Base-by-base conservation (phyloP, 225 moss, liverwort and hornwort genomes). In the Pseudisothecium myosuroides region DNA sequence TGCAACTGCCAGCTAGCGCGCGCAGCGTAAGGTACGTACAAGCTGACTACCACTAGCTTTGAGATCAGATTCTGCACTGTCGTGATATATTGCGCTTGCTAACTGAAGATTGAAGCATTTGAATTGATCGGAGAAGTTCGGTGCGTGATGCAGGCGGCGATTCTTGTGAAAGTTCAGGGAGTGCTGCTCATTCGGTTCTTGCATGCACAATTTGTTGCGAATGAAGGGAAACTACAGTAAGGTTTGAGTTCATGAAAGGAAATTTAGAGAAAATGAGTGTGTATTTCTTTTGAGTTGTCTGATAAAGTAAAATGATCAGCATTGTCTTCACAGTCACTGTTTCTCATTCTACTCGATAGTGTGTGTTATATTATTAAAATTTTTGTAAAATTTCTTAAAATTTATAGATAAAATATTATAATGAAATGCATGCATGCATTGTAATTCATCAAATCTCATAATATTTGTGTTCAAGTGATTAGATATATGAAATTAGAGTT, bases 291-390 rank as follows among this genome's bases (percentile, higher is more conserved):
- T 74, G 21, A 90, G 76, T 76, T 85, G 82, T 88, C 85, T 92
- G 92, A 90, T 82, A 34, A 77, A 90, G 55, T 1, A 76, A 18
- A 88, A 92, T 88, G 85, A 89, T 89, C 29, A 80, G 9, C 47
- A 81, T 52, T 67, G 29, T 54, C 39, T 82, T 8, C 90, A 90
- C 85, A 92, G 81, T 92, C 85, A 77, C 88, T 92, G 88, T 13
- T 34, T 17, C 18, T 91, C 88, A 82, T 92, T 92, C 90, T 92
- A 92, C 92, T 85, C 85, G 54, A 88, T 85, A 90, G 6, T 77
- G 54, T 76, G 17, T 68, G 23, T 75, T 39, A 2, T 10, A 27
- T 80, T 84, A 31, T 50, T 11, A 2, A 39, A 65, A 19, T 0
- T 13, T 14, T 1, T 14, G 21, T 9, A 60, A 81, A 22, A 9